Percentiles rank a stretch among this genome's conserved stretches.
These are phyloP conservation scores for Wickerhamiella infanticola DNA, from an alignment of 1,139 yeast species.

Conservation along the genomic window DNA sequence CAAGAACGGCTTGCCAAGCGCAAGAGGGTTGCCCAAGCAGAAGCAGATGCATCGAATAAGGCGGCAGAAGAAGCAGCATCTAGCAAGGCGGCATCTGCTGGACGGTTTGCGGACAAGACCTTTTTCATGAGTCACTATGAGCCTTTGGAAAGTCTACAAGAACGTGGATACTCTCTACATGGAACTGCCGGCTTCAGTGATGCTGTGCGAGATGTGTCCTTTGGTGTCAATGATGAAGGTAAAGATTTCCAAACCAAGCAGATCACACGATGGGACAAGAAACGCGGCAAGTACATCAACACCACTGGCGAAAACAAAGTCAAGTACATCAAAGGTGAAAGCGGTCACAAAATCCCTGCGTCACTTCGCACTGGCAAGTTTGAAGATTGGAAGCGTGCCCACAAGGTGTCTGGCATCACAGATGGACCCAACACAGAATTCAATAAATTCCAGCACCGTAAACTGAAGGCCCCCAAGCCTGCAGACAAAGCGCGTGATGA, in stretches of 20 bases:
- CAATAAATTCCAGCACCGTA: conserved; percentile 48
- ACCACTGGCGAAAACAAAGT: conserved; percentile 48
- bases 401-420: conserved; percentile 32
- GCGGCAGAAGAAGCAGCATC: conserved; percentile 35
- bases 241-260: conserved; percentile 40
- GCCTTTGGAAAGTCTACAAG: conserved; percentile 65
- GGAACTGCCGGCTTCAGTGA: conserved; percentile 41
- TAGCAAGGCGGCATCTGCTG: conserved; percentile 13
- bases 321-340: conserved; percentile 84
- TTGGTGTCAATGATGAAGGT: conserved; percentile 71
- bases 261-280: conserved; percentile 83
- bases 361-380: conserved; percentile 80
- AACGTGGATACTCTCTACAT: conserved; percentile 47
- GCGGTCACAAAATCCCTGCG: conserved; percentile 89
- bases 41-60: conserved; percentile 27
- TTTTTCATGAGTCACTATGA: conserved; percentile 85
- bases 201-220: conserved; percentile 71
- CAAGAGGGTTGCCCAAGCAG: conserved; percentile 20
- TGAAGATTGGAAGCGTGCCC: conserved; percentile 75
- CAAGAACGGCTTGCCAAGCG: conserved; percentile 65
- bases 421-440: conserved; percentile 27
- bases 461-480: conserved; percentile 62
- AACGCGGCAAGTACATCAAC: conserved; percentile 81
- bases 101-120: conserved; percentile 53
- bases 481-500: conserved; percentile 88